Evolutionary conservation across 768 basidiomycete genomes (phyloP).

Genomic region (Dendrothele bispora): DNA sequence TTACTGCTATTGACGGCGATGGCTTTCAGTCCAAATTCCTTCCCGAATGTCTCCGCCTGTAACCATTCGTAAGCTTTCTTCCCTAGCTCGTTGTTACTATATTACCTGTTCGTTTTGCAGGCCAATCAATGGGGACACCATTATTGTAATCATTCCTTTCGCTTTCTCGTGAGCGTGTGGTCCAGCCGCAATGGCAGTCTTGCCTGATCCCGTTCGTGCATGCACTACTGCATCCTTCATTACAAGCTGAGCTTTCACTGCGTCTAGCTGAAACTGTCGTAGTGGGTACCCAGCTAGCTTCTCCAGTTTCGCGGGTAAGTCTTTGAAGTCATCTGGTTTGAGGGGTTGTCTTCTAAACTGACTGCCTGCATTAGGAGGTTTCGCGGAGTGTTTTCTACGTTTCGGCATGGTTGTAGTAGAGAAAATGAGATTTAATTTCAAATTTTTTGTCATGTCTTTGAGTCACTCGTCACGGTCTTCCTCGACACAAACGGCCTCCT

Average conservation of each 20-base stretch:
- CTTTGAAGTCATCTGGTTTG: constrained; percentile 9
- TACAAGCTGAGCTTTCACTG: constrained; percentile 26
- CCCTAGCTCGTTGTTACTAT: too few species aligned
- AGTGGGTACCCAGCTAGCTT: constrained; percentile 23
- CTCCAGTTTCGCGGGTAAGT: constrained; percentile 15
- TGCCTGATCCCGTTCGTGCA: constrained; percentile 22
- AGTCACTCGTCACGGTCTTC: too few species aligned
- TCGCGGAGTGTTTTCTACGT: background rate
- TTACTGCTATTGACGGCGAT: too few species aligned
- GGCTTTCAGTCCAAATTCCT: too few species aligned
- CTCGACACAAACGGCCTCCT: too few species aligned
- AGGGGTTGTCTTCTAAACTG: background rate
- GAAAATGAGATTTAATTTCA: too few species aligned
- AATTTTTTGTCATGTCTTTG: too few species aligned
- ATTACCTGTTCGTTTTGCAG: constrained; percentile 40
- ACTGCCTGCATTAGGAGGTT: background rate
- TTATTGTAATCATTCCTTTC: constrained; percentile 30
- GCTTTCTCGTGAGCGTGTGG: constrained; percentile 28
- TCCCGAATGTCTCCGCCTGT: too few species aligned
- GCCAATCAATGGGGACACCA: constrained; percentile 37
- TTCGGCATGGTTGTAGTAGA: too few species aligned
- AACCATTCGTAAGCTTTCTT: too few species aligned
- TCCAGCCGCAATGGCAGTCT: constrained; percentile 29
- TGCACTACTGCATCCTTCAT: constrained; percentile 33
- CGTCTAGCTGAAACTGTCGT: constrained; percentile 26